These are phyloP conservation scores for Solanum hybrid DNA, from an alignment of 305 asterid species.

Conservation along the genomic window DNA sequence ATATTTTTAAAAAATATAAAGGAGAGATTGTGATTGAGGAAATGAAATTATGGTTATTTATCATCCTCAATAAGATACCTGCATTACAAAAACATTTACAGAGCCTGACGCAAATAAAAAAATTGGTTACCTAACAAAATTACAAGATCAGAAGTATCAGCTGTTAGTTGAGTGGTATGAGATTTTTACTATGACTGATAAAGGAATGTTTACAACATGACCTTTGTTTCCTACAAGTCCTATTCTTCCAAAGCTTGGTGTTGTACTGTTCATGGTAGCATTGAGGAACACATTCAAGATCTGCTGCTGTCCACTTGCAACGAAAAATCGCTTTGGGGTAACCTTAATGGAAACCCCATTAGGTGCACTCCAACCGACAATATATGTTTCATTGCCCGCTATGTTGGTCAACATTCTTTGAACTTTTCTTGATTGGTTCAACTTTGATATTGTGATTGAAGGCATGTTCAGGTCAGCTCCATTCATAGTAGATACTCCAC, in stretches of 20 bases:
- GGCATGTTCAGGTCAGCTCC: conserved; percentile 80
- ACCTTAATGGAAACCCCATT: conserved; percentile 69
- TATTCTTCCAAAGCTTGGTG: conserved; percentile 80
- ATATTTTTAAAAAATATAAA: neutral
- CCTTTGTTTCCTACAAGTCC: conserved; percentile 63
- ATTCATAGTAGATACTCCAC: conserved; percentile 30
- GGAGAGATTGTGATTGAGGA: neutral
- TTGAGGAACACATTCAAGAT: conserved; percentile 46
- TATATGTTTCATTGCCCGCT: conserved; percentile 66
- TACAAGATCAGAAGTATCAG: conserved; percentile 11
- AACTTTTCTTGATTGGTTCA: conserved; percentile 43
- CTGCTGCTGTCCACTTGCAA: conserved; percentile 61
- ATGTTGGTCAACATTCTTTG: conserved; percentile 58
- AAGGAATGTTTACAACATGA: conserved; percentile 62
- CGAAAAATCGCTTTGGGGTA: conserved; percentile 46
- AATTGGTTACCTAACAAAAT: neutral
- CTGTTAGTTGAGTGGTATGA: conserved; percentile 42
- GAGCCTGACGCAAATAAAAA: neutral
- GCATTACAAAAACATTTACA: conserved; percentile 18
- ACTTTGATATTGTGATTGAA: conserved; percentile 72
- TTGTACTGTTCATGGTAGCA: conserved; percentile 56
- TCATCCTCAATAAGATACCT: conserved; percentile 20
- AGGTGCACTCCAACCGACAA: conserved; percentile 80
- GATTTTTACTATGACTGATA: conserved; percentile 58
- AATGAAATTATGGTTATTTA: neutral